A percentile compares a stretch with the other conserved stretches of the same genome.
These are phyloP conservation scores for Telopea speciosissima DNA, from an alignment of 177 flowering plant species.

Conservation along the genomic window DNA sequence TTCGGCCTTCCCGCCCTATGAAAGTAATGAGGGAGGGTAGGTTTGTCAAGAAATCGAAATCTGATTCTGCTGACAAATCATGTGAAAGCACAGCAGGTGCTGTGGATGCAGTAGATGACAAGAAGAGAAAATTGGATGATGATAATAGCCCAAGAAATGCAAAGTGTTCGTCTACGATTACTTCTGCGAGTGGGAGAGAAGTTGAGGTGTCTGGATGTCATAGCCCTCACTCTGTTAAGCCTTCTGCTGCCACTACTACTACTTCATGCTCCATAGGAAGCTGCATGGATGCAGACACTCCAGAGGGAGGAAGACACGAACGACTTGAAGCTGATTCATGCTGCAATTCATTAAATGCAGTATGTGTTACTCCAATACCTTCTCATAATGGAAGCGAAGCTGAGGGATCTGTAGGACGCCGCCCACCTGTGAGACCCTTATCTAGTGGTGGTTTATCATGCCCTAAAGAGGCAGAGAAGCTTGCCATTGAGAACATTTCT, in stretches of 20 bases:
- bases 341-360: slow-evolving; percentile 11
- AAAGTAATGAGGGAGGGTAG: slow-evolving; percentile 37
- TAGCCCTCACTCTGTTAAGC: background rate
- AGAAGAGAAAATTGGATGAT: slow-evolving; percentile 33
- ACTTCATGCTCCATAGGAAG: slow-evolving; percentile 15
- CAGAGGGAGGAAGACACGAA: slow-evolving; percentile 17
- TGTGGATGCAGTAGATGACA: slow-evolving; percentile 22
- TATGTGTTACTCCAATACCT: slow-evolving; percentile 6
- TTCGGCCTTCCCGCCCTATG: slow-evolving; percentile 51
- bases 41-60: slow-evolving; percentile 24
- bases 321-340: slow-evolving; percentile 15
- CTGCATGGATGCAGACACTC: slow-evolving; percentile 15
- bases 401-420: slow-evolving; percentile 16
- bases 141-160: slow-evolving; percentile 9
- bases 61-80: slow-evolving; percentile 24
- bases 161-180: slow-evolving; percentile 6
- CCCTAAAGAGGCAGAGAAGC: slow-evolving; percentile 46
- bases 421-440: slow-evolving; percentile 7
- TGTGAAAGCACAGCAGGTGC: slow-evolving; percentile 19
- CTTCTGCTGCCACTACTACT: slow-evolving; percentile 7
- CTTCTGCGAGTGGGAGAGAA: slow-evolving; percentile 18
- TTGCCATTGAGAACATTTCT: slow-evolving; percentile 38
- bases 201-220: slow-evolving; percentile 12
- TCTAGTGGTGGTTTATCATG: slow-evolving; percentile 21
- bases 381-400: slow-evolving; percentile 9